phyloP scores from a whole-genome alignment of 164 flowering plant species.

The Nelumbo lutea region DNA sequence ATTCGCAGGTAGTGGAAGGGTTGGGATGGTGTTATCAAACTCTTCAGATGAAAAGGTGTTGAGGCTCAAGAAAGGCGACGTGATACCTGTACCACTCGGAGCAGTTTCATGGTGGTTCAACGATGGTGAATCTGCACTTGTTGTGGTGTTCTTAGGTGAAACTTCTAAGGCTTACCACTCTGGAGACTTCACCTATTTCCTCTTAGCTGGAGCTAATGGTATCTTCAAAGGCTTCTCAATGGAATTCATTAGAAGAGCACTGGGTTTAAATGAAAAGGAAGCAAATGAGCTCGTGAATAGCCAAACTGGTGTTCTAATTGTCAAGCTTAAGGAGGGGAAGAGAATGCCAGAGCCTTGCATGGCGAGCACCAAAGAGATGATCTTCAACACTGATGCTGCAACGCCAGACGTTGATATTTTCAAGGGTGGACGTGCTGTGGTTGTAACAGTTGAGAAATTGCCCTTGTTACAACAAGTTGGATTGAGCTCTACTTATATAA shows the following conservation, averaged over 20 bases:
- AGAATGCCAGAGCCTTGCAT: slow-evolving; percentile 51
- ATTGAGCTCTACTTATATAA: slow-evolving; percentile 56
- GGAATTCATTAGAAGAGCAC: slow-evolving; percentile 53
- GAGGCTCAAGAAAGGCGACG: slow-evolving; percentile 60
- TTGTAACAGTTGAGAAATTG: slow-evolving; percentile 45
- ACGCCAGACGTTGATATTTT: slow-evolving; percentile 50
- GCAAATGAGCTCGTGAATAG: slow-evolving; percentile 40
- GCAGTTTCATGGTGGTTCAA: slow-evolving; percentile 70
- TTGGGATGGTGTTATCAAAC: slow-evolving; percentile 62
- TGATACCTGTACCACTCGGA: slow-evolving; percentile 67
- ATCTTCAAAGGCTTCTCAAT: slow-evolving; percentile 60
- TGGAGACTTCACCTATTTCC: slow-evolving; percentile 56
- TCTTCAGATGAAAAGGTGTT: slow-evolving; percentile 49
- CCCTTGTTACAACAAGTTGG: slow-evolving; percentile 64
- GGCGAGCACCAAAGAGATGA: slow-evolving; percentile 36
- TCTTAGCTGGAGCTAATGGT: slow-evolving; percentile 47
- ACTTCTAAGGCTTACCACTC: slow-evolving; percentile 48
- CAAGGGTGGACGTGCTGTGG: slow-evolving; percentile 46
- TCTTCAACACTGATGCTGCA: slow-evolving; percentile 44
- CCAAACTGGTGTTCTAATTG: slow-evolving; percentile 41
- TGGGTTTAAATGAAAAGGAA: slow-evolving; percentile 38
- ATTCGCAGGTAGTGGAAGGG: slow-evolving; percentile 33
- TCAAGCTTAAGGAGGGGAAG: slow-evolving; percentile 29
- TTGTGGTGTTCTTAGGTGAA: slow-evolving; percentile 56
- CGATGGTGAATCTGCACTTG: slow-evolving; percentile 53